These are phyloP conservation scores for Setaria viridis DNA, from an alignment of 202 grass and related monocot genomes.

Conservation along the genomic window DNA sequence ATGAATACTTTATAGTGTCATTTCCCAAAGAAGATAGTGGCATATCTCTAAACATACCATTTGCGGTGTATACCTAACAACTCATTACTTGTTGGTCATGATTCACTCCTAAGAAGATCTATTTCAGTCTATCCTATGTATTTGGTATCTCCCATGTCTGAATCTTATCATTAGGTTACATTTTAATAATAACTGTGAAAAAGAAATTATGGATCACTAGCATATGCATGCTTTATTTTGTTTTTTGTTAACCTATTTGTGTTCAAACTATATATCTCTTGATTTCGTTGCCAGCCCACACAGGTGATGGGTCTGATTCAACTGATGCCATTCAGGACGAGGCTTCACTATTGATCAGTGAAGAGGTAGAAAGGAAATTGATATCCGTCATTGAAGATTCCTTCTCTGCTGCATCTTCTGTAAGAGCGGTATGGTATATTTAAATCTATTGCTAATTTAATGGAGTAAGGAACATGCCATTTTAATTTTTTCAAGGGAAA, in stretches of 20 bases:
- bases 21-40: not conserved
- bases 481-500: not conserved
- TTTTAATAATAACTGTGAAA: not conserved
- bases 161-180: not conserved
- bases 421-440: slow-evolving; percentile 64
- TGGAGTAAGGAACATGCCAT: slow-evolving; percentile 5
- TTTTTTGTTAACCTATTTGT: slow-evolving; percentile 10
- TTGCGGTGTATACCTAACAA: not conserved
- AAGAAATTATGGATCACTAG: slow-evolving; percentile 7
- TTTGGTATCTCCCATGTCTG: slow-evolving; percentile 23
- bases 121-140: not conserved
- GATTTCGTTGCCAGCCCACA: slow-evolving; percentile 31
- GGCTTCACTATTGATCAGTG: slow-evolving; percentile 60
- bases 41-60: not conserved
- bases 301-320: slow-evolving; percentile 52
- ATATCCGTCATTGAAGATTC: slow-evolving; percentile 67
- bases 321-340: slow-evolving; percentile 56
- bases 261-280: slow-evolving; percentile 4
- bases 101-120: not conserved
- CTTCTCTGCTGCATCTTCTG: slow-evolving; percentile 62
- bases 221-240: slow-evolving; percentile 8
- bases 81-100: not conserved
- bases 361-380: slow-evolving; percentile 72
- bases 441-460: slow-evolving; percentile 13
- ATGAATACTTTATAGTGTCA: not conserved